A percentile compares a stretch with the other conserved stretches of the same genome.
Evolutionary conservation across 768 basidiomycete genomes (phyloP).

Genomic region (Suillus alpinus): DNA sequence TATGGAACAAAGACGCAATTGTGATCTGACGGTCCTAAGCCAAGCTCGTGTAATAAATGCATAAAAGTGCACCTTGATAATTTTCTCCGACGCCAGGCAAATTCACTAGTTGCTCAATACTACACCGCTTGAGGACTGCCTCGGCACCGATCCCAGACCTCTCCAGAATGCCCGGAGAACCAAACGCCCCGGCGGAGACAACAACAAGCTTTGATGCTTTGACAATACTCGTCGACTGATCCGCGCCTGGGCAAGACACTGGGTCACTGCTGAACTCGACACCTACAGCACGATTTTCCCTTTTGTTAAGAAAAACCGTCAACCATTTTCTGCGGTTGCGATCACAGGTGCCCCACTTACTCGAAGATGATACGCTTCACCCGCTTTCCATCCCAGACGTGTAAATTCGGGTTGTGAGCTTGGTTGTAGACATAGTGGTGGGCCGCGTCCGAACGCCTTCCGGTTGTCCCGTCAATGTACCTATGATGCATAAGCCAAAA

Average conservation of each 20-base stretch:
- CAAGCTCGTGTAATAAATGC: too few species aligned
- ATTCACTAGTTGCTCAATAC: conserved; percentile 52
- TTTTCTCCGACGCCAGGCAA: conserved; percentile 80
- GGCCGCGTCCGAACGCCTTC: conserved; percentile 55
- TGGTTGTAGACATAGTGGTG: conserved; percentile 53
- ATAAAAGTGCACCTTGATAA: conserved; percentile 41
- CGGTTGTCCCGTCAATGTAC: conserved; percentile 50
- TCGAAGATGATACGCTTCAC: conserved; percentile 50
- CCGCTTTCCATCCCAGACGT: conserved; percentile 36
- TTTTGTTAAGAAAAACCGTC: background rate
- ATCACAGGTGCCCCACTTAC: conserved; percentile 26
- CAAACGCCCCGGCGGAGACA: conserved; percentile 51
- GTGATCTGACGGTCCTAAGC: conserved; percentile 24
- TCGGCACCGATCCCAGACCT: conserved; percentile 66
- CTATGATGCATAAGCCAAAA: conserved; percentile 26
- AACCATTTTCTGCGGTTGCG: background rate
- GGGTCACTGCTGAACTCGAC: conserved; percentile 47
- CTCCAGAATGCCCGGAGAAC: conserved; percentile 55
- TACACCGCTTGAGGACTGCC: conserved; percentile 43
- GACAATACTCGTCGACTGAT: conserved; percentile 24
- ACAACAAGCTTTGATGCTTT: conserved; percentile 45
- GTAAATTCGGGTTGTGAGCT: conserved; percentile 39
- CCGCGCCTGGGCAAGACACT: conserved; percentile 17
- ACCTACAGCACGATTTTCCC: conserved; percentile 37
- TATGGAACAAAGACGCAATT: conserved; percentile 30